A percentile compares a stretch with the other conserved stretches of the same genome.
These are phyloP conservation scores for Bauhinia variegata DNA, from an alignment of 306 rosid species.

Conservation along the genomic window DNA sequence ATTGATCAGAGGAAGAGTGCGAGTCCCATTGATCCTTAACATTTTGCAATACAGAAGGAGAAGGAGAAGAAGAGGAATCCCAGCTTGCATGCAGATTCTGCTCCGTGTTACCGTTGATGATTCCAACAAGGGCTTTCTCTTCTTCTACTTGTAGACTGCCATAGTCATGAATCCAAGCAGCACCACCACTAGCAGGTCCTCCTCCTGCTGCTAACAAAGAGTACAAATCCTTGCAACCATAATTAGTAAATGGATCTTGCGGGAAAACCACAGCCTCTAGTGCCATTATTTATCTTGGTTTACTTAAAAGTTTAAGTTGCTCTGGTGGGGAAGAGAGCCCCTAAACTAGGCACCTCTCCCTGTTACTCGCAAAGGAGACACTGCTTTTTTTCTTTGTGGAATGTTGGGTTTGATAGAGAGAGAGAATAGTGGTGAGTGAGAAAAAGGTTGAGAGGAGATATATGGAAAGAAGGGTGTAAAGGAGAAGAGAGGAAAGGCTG, in stretches of 20 bases:
- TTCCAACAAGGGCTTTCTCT: slow-evolving; percentile 16
- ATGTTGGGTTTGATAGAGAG: neutral
- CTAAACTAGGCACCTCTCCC: neutral
- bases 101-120: slow-evolving; percentile 32
- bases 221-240: slow-evolving; percentile 36
- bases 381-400: neutral
- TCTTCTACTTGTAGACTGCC: slow-evolving; percentile 21
- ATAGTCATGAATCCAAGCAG: slow-evolving; percentile 7
- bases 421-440: neutral
- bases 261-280: slow-evolving; percentile 53
- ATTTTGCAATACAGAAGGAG: slow-evolving; percentile 31
- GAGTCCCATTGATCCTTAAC: slow-evolving; percentile 43
- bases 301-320: neutral
- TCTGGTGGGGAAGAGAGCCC: neutral
- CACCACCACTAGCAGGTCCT: too few species aligned
- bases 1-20: slow-evolving; percentile 36
- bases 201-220: slow-evolving; percentile 20
- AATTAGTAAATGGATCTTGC: slow-evolving; percentile 31
- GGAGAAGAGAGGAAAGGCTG: neutral
- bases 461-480: neutral
- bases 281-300: slow-evolving; percentile 30
- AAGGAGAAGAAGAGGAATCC: slow-evolving; percentile 41
- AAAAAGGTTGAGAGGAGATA: neutral
- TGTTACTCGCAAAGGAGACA: slow-evolving; percentile 23
- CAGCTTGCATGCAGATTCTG: slow-evolving; percentile 33